Percentiles rank a stretch among this genome's conserved stretches.
Conservation (phyloP, 257 asterid species). For the Solanum acaule region DNA sequence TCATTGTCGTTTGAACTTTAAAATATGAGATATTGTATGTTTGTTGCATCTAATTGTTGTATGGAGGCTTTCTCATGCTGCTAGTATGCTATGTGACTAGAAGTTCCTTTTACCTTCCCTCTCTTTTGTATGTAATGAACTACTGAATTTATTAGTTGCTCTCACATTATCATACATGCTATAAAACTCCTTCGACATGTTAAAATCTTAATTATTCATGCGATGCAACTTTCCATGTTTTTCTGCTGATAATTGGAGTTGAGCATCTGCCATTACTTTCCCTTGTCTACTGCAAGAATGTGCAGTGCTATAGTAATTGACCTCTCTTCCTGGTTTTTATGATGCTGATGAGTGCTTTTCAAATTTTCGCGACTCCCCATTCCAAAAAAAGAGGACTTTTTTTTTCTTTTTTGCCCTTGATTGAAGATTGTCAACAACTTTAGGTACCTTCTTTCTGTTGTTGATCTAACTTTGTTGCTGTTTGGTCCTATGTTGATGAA, state of each 20-base stretch:
- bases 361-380: background rate
- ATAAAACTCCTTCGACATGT: background rate
- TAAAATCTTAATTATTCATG: background rate
- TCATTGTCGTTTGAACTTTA: background rate
- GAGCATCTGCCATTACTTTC: background rate
- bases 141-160: background rate
- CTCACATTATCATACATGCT: background rate
- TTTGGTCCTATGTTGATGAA: background rate
- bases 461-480: background rate
- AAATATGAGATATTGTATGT: background rate
- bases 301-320: background rate
- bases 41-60: background rate
- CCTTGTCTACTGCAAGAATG: background rate
- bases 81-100: background rate
- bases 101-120: background rate
- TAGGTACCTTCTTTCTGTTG: background rate
- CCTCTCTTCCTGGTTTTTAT: background rate
- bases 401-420: background rate
- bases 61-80: background rate
- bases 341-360: background rate
- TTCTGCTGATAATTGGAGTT: too few species aligned
- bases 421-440: background rate
- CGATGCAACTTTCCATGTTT: too few species aligned
- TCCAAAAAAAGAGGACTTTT: background rate
- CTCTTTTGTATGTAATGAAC: background rate